Base-by-base conservation (phyloP, 768 basidiomycete genomes). In the Sutorius australiensis region DNA sequence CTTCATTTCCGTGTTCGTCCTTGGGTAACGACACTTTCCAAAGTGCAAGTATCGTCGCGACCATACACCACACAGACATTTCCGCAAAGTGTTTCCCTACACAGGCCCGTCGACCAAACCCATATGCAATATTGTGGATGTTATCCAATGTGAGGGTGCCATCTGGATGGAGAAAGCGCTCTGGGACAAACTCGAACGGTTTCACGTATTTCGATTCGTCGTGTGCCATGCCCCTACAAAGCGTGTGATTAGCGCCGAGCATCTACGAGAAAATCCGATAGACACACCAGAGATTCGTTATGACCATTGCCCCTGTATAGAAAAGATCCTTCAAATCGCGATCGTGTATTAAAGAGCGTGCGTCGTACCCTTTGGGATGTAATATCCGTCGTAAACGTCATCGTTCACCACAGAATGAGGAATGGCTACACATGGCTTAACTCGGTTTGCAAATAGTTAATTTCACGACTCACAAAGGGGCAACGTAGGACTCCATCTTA, bases 151-250 rank as follows among this genome's bases (percentile, higher is more conserved):
- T 61, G 33, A 61, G 52, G 6, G 48, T 54, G 1, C 56, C 62
- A 19, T 64, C 47, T 2, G 38, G 3, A 34, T 73, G 67, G 10
- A 75, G 47, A 48, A 76, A 75, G 28, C 55, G 56, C 45, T 58
- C 56, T 5, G 75, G 75, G 12, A 53, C 51, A 58, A 75, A 76
- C 31, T 59, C 60, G 12, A 71, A 71, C 6, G 75, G 69, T 2
- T 67, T 64, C 1, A 68, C 63, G 48, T 75, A 73, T 62, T 68
- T 68, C 39, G 58, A 68, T 21, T 55, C 55, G 36, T 64, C 45
- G 10, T 57, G 63, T 5, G 48, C 47, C 48, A 62, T 62, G n/a
- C 57, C 46, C 63, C 55, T 59, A 21, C 2, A 5, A 28, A 34
- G n/a, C 30, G 46, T 27, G 17, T 3, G 21, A 6, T 51, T 5